These are phyloP conservation scores for Candida jianshihensis DNA, from an alignment of 805 yeast genomes.

Conservation along the genomic window DNA sequence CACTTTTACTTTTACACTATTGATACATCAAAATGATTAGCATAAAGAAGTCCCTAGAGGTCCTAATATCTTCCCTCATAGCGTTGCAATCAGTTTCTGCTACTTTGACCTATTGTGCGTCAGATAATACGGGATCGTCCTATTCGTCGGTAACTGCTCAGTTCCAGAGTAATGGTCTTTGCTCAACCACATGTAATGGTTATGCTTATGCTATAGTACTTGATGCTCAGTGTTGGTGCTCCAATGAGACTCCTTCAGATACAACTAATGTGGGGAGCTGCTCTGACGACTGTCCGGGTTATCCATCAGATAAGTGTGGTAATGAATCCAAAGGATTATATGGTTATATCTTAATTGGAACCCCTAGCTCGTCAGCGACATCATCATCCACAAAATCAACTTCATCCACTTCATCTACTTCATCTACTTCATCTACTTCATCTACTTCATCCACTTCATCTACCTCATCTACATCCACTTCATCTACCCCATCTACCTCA, in stretches of 20 bases:
- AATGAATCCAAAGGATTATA: constrained; percentile 34
- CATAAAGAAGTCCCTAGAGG: background rate
- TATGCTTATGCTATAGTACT: constrained; percentile 48
- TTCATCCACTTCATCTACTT: background rate
- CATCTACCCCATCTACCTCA: constrained; percentile 5
- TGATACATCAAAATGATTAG: too few relatives aligned
- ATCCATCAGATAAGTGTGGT: constrained; percentile 37
- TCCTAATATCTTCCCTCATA: background rate
- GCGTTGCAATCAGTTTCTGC: background rate
- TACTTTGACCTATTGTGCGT: constrained; percentile 26
- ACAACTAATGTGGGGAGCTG: constrained; percentile 30
- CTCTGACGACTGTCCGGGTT: constrained; percentile 37
- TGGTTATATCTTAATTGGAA: constrained; percentile 42
- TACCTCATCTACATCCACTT: constrained; percentile 4
- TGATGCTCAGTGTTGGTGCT: constrained; percentile 54
- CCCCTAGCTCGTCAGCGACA: constrained; percentile 11
- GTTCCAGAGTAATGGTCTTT: constrained; percentile 44
- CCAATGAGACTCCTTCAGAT: constrained; percentile 40
- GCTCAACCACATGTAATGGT: constrained; percentile 40
- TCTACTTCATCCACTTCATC: constrained; percentile 1
- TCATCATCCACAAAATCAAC: constrained; percentile 2
- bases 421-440: constrained; percentile 7
- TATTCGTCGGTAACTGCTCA: background rate
- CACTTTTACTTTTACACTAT: too few relatives aligned
- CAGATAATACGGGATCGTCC: constrained; percentile 31